These are phyloP conservation scores for Aspergillus latus DNA, from an alignment of 2,329 filamentous ascomycete genomes.

Conservation along the genomic window DNA sequence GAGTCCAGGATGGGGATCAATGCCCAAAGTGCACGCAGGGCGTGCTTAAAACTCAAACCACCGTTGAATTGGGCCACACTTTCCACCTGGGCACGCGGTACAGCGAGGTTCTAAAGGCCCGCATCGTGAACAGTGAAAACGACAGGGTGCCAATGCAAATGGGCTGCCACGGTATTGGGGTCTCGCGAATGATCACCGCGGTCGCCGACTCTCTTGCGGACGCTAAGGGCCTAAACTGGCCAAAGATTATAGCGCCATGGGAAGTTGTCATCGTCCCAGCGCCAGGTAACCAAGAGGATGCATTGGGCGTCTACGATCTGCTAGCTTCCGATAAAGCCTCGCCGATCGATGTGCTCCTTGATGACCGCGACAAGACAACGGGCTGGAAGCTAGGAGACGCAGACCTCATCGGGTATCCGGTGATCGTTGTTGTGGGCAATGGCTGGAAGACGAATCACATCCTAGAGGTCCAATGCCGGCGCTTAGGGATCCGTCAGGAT, in stretches of 20 bases:
- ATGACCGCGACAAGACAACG: conserved; percentile 68
- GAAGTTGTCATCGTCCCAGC: conserved; percentile 66
- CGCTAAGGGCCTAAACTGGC: conserved; percentile 79
- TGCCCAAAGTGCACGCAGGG: conserved; percentile 71
- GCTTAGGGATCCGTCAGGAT: conserved; percentile 59
- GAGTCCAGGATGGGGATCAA: conserved; percentile 64
- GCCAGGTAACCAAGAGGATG: conserved; percentile 48
- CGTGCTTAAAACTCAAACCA: conserved; percentile 64
- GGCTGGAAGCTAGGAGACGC: conserved; percentile 89
- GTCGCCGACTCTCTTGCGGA: conserved; percentile 76
- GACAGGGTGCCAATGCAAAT: conserved; percentile 68
- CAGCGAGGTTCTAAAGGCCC: conserved; percentile 69
- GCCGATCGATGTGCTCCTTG: conserved; percentile 65
- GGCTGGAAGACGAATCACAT: conserved; percentile 59
- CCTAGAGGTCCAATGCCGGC: conserved; percentile 79
- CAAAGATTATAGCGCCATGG: conserved; percentile 79
- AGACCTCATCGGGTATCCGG: conserved; percentile 82
- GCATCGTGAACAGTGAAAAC: conserved; percentile 51
- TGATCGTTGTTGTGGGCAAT: conserved; percentile 76
- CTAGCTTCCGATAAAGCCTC: conserved; percentile 41
- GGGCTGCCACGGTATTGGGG: conserved; percentile 95
- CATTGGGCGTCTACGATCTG: conserved; percentile 61
- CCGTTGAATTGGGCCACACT: conserved; percentile 90
- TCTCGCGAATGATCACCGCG: conserved; percentile 86
- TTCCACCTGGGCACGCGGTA: conserved; percentile 93